Evolutionary conservation across 768 basidiomycete genomes (phyloP).

Genomic region (Coprinopsis marcescibilis): DNA sequence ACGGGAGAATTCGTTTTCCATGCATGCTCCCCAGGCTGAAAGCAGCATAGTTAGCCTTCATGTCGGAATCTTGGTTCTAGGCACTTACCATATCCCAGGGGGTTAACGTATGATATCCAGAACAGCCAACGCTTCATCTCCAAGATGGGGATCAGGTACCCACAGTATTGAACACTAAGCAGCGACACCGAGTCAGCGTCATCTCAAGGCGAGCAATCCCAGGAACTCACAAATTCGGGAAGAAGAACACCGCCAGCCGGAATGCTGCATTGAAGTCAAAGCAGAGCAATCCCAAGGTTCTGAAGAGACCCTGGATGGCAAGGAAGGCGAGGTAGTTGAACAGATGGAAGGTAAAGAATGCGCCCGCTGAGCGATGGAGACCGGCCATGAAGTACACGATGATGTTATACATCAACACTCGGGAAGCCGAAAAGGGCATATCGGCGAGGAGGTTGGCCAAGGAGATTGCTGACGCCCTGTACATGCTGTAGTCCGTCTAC

Average conservation of each 20-base stretch:
- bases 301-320: slow-evolving; percentile 81
- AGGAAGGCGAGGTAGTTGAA: slow-evolving; percentile 57
- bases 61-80: neutral
- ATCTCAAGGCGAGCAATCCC: no score
- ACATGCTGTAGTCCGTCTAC: slow-evolving; percentile 56
- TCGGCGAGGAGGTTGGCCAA: slow-evolving; percentile 54
- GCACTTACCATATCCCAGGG: slow-evolving; percentile 50
- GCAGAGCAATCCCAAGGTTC: slow-evolving; percentile 55
- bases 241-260: slow-evolving; percentile 57
- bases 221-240: slow-evolving; percentile 67
- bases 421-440: slow-evolving; percentile 48
- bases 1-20: slow-evolving; percentile 87
- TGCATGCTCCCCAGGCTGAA: slow-evolving; percentile 59
- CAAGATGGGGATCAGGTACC: slow-evolving; percentile 61
- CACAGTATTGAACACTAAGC: slow-evolving; percentile 54
- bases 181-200: no score
- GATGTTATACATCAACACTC: slow-evolving; percentile 37
- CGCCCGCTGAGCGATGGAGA: slow-evolving; percentile 33
- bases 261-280: slow-evolving; percentile 42
- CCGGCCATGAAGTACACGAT: slow-evolving; percentile 60
- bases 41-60: neutral
- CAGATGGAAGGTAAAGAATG: neutral
- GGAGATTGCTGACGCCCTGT: slow-evolving; percentile 59
- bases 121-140: slow-evolving; percentile 80
- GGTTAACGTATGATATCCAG: slow-evolving; percentile 88